Base-by-base conservation (phyloP, 2,329 filamentous ascomycete genomes). In the Xylariaceae sp. region DNA sequence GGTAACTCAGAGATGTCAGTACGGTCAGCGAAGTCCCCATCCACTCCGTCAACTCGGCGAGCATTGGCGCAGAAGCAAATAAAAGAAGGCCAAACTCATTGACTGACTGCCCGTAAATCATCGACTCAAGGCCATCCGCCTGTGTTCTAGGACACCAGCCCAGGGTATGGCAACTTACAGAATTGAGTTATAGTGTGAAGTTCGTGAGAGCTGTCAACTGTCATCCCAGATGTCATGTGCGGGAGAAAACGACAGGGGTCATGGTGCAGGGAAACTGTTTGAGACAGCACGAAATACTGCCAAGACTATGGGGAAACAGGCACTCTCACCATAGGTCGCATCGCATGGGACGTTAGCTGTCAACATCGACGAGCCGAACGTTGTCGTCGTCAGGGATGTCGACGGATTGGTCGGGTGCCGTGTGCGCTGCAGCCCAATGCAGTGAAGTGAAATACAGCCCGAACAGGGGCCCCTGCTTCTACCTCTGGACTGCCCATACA, bases 291-390 rank as follows among this genome's bases (percentile, higher is more conserved):
- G 42, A 28, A 33, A 3, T 39, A 13, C 12, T 52, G 54, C 54
- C 54, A 57, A 57, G 54, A 52, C 54, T 55, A 57, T 55, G 51
- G 48, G 47, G 36, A 40, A 38, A 36, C 17, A 4, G 22, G 22
- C n/a, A n/a, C 22, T 28, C 22, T 28, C 7, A 28, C n/a, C n/a
- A n/a, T n/a, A n/a, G n/a, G n/a, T 28, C 7, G 22, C 4, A 28
- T 28, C 4, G 22, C 22, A 41, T 31, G 31, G 42, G 38, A 44
- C 33, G 10, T 40, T 12, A 31, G 46, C 48, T 45, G 31, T 38
- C 14, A n/a, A 42, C 14, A 48, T 31, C 19, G 42, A 17, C 33
- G 36, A 41, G 39, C 48, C 19, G 19, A 47, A 22, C 36, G 42
- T 16, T 53, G 16, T 17, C 31, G 10, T 16, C 16, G 14, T 16